Base-by-base conservation (phyloP, 1,139 yeast genomes). In the Suhomyces yuchorum region DNA sequence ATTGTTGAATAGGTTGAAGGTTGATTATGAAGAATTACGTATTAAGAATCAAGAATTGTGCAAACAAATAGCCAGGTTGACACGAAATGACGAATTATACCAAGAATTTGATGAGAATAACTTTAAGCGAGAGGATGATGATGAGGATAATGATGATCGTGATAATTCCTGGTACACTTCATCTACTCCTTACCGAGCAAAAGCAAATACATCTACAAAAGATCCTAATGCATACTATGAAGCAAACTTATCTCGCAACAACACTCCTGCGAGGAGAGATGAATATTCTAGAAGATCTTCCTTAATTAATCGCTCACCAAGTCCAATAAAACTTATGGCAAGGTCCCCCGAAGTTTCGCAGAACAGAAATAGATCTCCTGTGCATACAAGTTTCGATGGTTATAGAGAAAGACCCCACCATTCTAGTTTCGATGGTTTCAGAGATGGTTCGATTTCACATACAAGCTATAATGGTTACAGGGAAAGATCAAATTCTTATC, bases 171-270 rank as follows among this genome's bases (percentile, higher is more conserved):
- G 59, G 56, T 57, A 59, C 42, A 53, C 57, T 14, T 60, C 63
- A 22, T 64, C 69, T 2, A 65, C 70, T 1, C 70, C 70, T 8
- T 63, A 50, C 52, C 34, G 19, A 15, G 42, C 47, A 12, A 43
- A 38, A 24, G 24, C 40, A 7, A 42, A 30, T 4, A 46, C 26
- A n/a, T 18, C 35, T 11, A 18, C 37, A 3, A 37, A 38, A 15
- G 40, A 42, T 17, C 23, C 14, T 7, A 26, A 20, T 26, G 40
- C 15, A 4, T 39, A 40, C 9, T 39, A 44, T 22, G 41, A 44
- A 17, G 34, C 46, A 4, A 37, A 32, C n/a, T 19, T 30, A 8
- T 37, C 40, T 4, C 39, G 46, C 20, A 37, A 37, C 17, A 37
- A 18, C 2, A 37, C 42, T 6, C 42, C 46, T 6, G 12, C 41